phyloP scores from a whole-genome alignment of 2,329 filamentous ascomycete species.

The Aureobasidium pullulans region DNA sequence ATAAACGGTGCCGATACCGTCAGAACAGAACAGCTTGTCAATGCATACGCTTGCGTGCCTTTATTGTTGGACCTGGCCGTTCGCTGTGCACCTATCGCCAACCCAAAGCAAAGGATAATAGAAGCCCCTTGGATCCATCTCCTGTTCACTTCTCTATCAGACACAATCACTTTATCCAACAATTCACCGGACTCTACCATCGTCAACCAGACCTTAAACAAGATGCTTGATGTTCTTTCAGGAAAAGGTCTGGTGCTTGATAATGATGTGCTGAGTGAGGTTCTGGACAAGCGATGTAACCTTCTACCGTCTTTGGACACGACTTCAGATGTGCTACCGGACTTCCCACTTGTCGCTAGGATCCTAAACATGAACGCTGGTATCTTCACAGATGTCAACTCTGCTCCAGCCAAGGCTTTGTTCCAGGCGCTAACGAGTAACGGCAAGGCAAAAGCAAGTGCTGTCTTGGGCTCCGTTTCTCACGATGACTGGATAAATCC shows the following conservation, averaged over 20 bases:
- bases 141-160: conserved; percentile 30
- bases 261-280: background rate
- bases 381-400: conserved; percentile 32
- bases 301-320: background rate
- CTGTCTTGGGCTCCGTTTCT: background rate
- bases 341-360: conserved; percentile 37
- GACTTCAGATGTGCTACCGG: conserved; percentile 15
- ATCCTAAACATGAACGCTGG: conserved; percentile 40
- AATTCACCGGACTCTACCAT: conserved; percentile 16
- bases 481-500: background rate
- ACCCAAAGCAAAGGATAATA: conserved; percentile 31
- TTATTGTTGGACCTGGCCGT: conserved; percentile 35
- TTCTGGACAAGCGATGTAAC: conserved; percentile 6
- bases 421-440: conserved; percentile 8
- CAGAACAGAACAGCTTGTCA: background rate
- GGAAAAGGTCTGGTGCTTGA: background rate
- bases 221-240: conserved; percentile 21
- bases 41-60: background rate
- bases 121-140: conserved; percentile 40
- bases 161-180: conserved; percentile 22
- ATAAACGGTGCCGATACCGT: background rate
- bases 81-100: conserved; percentile 32
- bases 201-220: conserved; percentile 16
- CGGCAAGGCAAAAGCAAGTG: background rate
- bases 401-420: conserved; percentile 9